Percentiles rank a stretch among this genome's conserved stretches.
These are phyloP conservation scores for Fomitopsis pulvina DNA, from an alignment of 768 basidiomycete genomes.

Conservation along the genomic window DNA sequence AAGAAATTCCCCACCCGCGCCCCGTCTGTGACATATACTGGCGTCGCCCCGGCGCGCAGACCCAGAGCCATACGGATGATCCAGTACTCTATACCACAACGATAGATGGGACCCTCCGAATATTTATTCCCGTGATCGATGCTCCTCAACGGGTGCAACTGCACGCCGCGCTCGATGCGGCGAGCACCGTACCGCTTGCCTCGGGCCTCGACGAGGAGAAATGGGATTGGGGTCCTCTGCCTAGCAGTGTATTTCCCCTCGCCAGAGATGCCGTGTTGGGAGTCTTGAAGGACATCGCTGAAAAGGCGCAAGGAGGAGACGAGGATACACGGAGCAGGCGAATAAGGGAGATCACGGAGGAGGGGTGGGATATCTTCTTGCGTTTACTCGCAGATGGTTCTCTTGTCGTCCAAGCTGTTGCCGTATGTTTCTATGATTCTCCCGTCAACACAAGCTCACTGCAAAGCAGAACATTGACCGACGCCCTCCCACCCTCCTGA, in stretches of 20 bases:
- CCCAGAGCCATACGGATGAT: slow-evolving; percentile 47
- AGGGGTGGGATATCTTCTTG: slow-evolving; percentile 76
- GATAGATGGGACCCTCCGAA: slow-evolving; percentile 71
- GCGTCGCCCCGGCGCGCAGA: slow-evolving; percentile 33
- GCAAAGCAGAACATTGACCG: slow-evolving; percentile 83
- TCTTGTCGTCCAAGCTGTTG: slow-evolving; percentile 64
- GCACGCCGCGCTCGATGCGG: slow-evolving; percentile 70
- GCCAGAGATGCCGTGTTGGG: slow-evolving; percentile 54
- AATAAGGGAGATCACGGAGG: slow-evolving; percentile 58
- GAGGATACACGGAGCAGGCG: slow-evolving; percentile 43
- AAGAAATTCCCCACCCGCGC: slow-evolving; percentile 68
- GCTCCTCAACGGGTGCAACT: slow-evolving; percentile 80
- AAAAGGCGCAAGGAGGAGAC: slow-evolving; percentile 20
- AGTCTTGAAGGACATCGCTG: slow-evolving; percentile 38
- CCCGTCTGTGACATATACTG: slow-evolving; percentile 64
- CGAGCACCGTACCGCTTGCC: slow-evolving; percentile 47
- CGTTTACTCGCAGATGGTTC: slow-evolving; percentile 69
- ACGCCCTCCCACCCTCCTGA: slow-evolving; percentile 77
- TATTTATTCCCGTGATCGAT: slow-evolving; percentile 86
- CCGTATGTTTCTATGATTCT: slow-evolving; percentile 39
- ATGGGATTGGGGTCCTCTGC: slow-evolving; percentile 4
- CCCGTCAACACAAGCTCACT: background rate
- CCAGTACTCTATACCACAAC: slow-evolving; percentile 80
- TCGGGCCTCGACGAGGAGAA: background rate
- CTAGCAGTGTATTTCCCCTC: slow-evolving; percentile 55